Percentiles rank a stretch among this genome's conserved stretches.
Evolutionary conservation across 2,329 filamentous ascomycete species (phyloP).

Genomic region (Alternaria tenuissima): DNA sequence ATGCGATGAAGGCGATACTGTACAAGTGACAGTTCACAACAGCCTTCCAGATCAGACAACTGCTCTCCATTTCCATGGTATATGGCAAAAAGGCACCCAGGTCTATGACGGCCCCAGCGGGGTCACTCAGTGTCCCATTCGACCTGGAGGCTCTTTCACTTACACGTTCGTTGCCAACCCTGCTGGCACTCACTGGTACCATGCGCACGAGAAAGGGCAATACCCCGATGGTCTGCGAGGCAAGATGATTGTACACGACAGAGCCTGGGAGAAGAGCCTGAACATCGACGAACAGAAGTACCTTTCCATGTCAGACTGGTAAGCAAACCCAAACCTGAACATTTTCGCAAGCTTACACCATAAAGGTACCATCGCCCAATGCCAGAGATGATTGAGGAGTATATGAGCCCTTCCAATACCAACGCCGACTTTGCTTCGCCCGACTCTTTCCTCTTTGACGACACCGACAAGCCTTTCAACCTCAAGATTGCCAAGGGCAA

Average conservation of each 20-base stretch:
- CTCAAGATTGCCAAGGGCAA: constrained; percentile 58
- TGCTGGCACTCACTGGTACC: constrained; percentile 69
- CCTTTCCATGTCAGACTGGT: constrained; percentile 18
- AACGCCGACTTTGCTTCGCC: constrained; percentile 27
- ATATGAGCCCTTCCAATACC: constrained; percentile 55
- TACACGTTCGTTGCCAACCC: constrained; percentile 70
- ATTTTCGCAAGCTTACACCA: constrained; percentile 27
- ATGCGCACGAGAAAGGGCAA: constrained; percentile 64
- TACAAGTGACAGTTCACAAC: constrained; percentile 46
- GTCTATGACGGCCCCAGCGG: constrained; percentile 84
- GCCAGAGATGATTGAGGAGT: constrained; percentile 47
- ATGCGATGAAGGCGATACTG: constrained; percentile 63
- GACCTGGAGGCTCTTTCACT: constrained; percentile 67
- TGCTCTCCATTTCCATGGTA: constrained; percentile 59
- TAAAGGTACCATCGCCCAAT: constrained; percentile 14
- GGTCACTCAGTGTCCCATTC: constrained; percentile 67
- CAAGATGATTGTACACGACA: constrained; percentile 50
- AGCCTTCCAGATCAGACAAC: constrained; percentile 30
- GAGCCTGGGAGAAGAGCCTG: constrained; percentile 51
- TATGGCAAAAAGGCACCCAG: constrained; percentile 60
- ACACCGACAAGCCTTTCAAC: constrained; percentile 19
- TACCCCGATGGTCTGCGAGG: constrained; percentile 52
- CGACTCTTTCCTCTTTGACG: constrained; percentile 16
- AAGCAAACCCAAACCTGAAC: neutral
- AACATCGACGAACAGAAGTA: constrained; percentile 32